Evolutionary conservation across 1,284 basidiomycete genomes (phyloP).

Genomic region (Ganoderma meredithae): DNA sequence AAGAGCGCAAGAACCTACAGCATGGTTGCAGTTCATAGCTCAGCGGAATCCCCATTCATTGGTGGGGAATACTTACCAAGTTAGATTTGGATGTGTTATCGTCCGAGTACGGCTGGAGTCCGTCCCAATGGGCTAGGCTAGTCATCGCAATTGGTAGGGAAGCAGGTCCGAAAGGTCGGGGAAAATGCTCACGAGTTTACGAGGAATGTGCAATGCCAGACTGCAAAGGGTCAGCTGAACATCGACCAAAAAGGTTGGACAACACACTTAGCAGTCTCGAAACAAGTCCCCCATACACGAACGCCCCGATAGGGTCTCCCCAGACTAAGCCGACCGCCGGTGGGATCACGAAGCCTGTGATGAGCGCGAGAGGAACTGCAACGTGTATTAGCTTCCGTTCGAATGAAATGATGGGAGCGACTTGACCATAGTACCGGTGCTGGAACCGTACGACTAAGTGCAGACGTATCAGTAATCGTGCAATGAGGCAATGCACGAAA

Average conservation of each 20-base stretch:
- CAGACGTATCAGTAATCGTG: not conserved
- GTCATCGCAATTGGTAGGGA: constrained; percentile 2
- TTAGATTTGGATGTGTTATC: constrained; percentile 80
- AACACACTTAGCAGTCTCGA: constrained; percentile 64
- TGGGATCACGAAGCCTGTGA: constrained; percentile 67
- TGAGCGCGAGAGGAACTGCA: constrained; percentile 65
- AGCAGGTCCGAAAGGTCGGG: not conserved
- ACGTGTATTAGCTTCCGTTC: constrained; percentile 6
- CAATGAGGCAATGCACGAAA: not conserved
- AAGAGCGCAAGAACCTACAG: constrained; percentile 73
- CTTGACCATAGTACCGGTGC: constrained; percentile 71
- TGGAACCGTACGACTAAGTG: constrained; percentile 76
- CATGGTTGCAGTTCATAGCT: not conserved
- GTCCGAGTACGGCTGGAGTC: constrained; percentile 79
- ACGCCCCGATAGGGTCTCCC: constrained; percentile 68
- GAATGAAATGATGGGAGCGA: not conserved
- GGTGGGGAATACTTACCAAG: not conserved
- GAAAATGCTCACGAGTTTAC: constrained; percentile 72
- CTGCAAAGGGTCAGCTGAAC: constrained; percentile 40
- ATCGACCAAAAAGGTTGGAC: not conserved
- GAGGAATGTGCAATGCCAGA: constrained; percentile 83
- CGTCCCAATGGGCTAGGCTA: constrained; percentile 81
- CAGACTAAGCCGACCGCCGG: constrained; percentile 59
- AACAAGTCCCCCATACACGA: constrained; percentile 75
- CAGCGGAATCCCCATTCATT: constrained; percentile 54